Conservation (phyloP, 2,329 filamentous ascomycete genomes). For the Neospermospora avenae region DNA sequence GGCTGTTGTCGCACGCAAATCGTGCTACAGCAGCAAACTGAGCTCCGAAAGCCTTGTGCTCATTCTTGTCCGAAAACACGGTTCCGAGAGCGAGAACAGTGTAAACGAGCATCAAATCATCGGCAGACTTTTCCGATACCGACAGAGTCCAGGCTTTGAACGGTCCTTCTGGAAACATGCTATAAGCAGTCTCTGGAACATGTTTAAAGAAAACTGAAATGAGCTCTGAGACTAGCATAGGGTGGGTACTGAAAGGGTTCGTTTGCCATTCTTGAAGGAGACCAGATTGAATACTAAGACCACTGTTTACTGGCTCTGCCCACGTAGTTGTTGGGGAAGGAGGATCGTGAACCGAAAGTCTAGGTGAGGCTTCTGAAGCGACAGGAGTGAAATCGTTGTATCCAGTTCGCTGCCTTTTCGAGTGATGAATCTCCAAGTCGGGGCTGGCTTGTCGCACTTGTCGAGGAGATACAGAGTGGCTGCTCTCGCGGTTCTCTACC, state of each 20-base stretch:
- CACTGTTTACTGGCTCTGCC: slow-evolving; percentile 18
- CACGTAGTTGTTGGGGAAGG: slow-evolving; percentile 24
- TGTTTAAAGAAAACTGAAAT: slow-evolving; percentile 55
- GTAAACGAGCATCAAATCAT: slow-evolving; percentile 59
- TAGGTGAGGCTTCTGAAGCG: slow-evolving; percentile 32
- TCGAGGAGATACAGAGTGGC: slow-evolving; percentile 30
- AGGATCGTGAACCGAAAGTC: slow-evolving; percentile 23
- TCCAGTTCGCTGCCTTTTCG: slow-evolving; percentile 33
- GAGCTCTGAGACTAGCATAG: slow-evolving; percentile 48
- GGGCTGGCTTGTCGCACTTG: slow-evolving; percentile 28
- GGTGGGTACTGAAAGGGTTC: slow-evolving; percentile 52
- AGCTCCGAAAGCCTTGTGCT: slow-evolving; percentile 43
- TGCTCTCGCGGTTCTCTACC: slow-evolving; percentile 28
- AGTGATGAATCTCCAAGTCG: slow-evolving; percentile 28
- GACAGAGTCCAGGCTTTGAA: slow-evolving; percentile 54
- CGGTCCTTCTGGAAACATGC: slow-evolving; percentile 51
- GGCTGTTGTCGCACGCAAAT: slow-evolving; percentile 52
- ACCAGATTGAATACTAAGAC: slow-evolving; percentile 20
- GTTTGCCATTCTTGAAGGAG: slow-evolving; percentile 28
- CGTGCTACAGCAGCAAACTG: slow-evolving; percentile 53
- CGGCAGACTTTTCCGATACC: slow-evolving; percentile 43
- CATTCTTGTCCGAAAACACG: slow-evolving; percentile 47
- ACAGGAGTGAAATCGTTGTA: slow-evolving; percentile 34
- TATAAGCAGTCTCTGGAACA: slow-evolving; percentile 51
- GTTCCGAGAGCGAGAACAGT: slow-evolving; percentile 56